A percentile compares a stretch with the other conserved stretches of the same genome.
These are phyloP conservation scores for Trypanosoma lewisi DNA, from an alignment of 208 protist genomes.

Conservation along the genomic window DNA sequence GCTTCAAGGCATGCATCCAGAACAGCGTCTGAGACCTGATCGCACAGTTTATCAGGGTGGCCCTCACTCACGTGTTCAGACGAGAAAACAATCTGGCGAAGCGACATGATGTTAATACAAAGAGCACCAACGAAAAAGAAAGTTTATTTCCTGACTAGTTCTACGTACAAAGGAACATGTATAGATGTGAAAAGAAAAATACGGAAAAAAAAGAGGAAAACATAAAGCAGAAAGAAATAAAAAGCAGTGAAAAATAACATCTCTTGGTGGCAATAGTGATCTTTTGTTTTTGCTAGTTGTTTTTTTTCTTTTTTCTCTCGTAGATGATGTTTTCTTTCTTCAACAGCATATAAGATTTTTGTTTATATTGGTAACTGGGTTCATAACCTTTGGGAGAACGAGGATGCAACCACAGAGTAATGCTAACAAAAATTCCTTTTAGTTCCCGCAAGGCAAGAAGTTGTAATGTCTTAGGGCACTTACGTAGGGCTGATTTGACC, in stretches of 20 bases:
- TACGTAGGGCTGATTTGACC: background rate
- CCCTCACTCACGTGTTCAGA: conserved; percentile 99
- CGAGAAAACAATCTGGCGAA: conserved; percentile 97
- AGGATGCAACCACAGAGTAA: conserved; percentile 6
- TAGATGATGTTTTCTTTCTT: too few species aligned
- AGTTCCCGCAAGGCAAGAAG: conserved; percentile 12
- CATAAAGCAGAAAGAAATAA: background rate
- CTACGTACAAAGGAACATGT: too few species aligned
- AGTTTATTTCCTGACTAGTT: too few species aligned
- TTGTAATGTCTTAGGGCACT: conserved; percentile 2
- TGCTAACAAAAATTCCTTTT: conserved; percentile 13
- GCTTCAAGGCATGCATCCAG: conserved; percentile 98
- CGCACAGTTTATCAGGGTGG: conserved; percentile 99
- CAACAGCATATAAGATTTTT: too few species aligned
- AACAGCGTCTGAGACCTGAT: conserved; percentile 99
- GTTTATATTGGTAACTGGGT: too few species aligned
- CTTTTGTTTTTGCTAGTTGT: too few species aligned
- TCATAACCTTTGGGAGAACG: background rate
- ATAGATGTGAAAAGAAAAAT: background rate
- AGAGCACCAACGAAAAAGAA: too few species aligned
- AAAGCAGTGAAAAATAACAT: conserved; percentile 1
- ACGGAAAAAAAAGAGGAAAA: conserved; percentile 3
- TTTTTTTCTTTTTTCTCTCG: too few species aligned
- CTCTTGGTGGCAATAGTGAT: background rate
- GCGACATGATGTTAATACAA: conserved; percentile 47